Percentiles rank a stretch among this genome's conserved stretches.
These are phyloP conservation scores for Irpex rosettiformis DNA, from an alignment of 1,284 basidiomycete species.

Conservation along the genomic window DNA sequence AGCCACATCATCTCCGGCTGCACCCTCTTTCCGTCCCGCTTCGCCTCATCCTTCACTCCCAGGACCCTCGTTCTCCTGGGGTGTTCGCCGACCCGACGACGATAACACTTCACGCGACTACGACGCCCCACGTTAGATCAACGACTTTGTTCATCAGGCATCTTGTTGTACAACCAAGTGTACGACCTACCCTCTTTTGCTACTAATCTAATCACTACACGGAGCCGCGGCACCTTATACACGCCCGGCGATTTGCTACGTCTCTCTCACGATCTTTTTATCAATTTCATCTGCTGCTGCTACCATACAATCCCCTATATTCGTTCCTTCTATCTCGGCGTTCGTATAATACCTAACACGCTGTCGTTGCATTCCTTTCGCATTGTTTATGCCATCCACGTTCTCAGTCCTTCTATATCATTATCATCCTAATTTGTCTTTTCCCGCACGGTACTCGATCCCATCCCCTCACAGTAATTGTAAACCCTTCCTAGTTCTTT, in stretches of 20 bases:
- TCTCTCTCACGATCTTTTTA: conserved; percentile 1
- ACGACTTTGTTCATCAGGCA: conserved; percentile 10
- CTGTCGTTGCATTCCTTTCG: conserved; percentile 1
- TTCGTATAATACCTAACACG: conserved; percentile 8
- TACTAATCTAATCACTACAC: neutral
- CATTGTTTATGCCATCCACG: neutral
- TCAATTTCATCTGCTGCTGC: neutral
- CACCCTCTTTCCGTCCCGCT: conserved; percentile 2
- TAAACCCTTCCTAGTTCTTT: neutral
- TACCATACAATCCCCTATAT: conserved; percentile 2
- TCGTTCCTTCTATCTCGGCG: neutral
- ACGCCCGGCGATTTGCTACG: conserved; percentile 3
- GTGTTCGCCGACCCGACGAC: conserved; percentile 10
- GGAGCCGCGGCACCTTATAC: conserved; percentile 3
- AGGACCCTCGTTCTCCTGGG: conserved; percentile 1
- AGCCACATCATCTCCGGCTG: conserved; percentile 1
- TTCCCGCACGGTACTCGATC: neutral
- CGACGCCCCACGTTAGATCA: conserved; percentile 11
- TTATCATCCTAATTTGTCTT: conserved; percentile 4
- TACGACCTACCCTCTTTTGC: conserved; percentile 3
- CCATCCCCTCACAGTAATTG: neutral
- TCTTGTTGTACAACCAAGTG: conserved; percentile 13
- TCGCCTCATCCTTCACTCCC: neutral
- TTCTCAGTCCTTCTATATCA: neutral
- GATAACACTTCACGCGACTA: conserved; percentile 10